Evolutionary conservation across 2,329 filamentous ascomycete species (phyloP), one percentile per base, ranked within the genome.

Genomic region (Sordariomycetes sp.): DNA sequence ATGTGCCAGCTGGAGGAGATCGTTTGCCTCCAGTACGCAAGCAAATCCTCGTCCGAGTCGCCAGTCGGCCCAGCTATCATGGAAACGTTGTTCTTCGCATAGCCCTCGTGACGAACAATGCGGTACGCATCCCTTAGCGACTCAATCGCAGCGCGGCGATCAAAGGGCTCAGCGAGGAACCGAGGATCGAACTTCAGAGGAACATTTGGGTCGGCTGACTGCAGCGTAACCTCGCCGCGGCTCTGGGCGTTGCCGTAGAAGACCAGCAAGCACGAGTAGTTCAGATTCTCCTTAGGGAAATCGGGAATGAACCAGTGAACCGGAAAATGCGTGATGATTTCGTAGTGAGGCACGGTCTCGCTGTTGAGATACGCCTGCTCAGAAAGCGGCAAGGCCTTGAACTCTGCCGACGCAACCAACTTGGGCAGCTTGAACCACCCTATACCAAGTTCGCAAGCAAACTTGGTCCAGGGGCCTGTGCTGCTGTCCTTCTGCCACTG

Each of bases 341-440:
- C 76, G 41, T 64, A 77, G 31, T 70, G 63, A 1, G 77, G 76
- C 3, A 79, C 60, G 1, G 68, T 73, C 11, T 63, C 56, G 15
- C 58, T 57, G 28, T 46, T 48, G 1, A 80, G 47, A 39, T 62
- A 67, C 0, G 53, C 47, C 42, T 69, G 61, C 8, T 63, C 55
- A 1, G 55, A 36, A 1, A 41, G 35, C 0, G 70, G 63, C 0
- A 81, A 55, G 2, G 51, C 61, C 26, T 64, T 49, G 46, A 74
- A 77, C 43, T 79, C 69, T 0, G 57, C 42, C 0, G 57, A 61
- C 1, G 49, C 35, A 1, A 53, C 45, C 3, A 75, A 45, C 2
- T 44, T 42, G 6, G 63, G 55, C 0, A 61, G 54, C 46, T 68
- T 66, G 46, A 64, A 60, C 48, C 51, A 69, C 4, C 63, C 64